phyloP scores from a whole-genome alignment of 2,329 filamentous ascomycete species.

The Aspergillus udagawae region DNA sequence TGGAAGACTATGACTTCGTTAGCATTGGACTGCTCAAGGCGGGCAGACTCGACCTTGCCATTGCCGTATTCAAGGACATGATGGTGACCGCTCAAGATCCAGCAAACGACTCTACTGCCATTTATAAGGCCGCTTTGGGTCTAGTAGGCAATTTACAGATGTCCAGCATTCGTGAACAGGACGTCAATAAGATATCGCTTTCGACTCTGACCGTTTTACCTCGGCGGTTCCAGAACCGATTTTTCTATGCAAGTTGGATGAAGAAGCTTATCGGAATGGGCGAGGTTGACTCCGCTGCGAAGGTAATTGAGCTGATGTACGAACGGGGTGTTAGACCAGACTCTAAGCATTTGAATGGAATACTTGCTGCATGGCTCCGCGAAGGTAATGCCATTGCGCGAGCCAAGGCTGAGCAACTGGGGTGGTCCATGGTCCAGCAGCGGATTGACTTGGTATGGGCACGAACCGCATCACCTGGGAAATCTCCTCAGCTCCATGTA shows the following conservation, averaged over 20 bases:
- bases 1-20: slow-evolving; percentile 73
- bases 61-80: slow-evolving; percentile 84
- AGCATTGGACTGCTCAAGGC: slow-evolving; percentile 67
- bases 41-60: slow-evolving; percentile 61
- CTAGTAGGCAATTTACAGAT: slow-evolving; percentile 40
- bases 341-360: slow-evolving; percentile 73
- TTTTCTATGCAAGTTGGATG: slow-evolving; percentile 85
- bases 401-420: slow-evolving; percentile 63
- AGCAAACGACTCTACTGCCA: slow-evolving; percentile 40
- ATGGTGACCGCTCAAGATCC: slow-evolving; percentile 60
- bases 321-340: slow-evolving; percentile 63
- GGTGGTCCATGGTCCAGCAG: slow-evolving; percentile 71
- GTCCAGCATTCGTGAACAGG: slow-evolving; percentile 38
- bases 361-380: slow-evolving; percentile 75
- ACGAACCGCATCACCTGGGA: slow-evolving; percentile 20
- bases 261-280: slow-evolving; percentile 74
- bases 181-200: slow-evolving; percentile 47
- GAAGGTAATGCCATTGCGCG: slow-evolving; percentile 53
- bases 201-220: slow-evolving; percentile 52
- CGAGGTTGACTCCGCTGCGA: slow-evolving; percentile 65
- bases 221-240: slow-evolving; percentile 60
- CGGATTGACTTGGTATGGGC: slow-evolving; percentile 61
- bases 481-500: slow-evolving; percentile 25
- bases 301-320: slow-evolving; percentile 73
- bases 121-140: slow-evolving; percentile 41